phyloP scores from a whole-genome alignment of 1,284 basidiomycete species.

The Trichosporon asahii region DNA sequence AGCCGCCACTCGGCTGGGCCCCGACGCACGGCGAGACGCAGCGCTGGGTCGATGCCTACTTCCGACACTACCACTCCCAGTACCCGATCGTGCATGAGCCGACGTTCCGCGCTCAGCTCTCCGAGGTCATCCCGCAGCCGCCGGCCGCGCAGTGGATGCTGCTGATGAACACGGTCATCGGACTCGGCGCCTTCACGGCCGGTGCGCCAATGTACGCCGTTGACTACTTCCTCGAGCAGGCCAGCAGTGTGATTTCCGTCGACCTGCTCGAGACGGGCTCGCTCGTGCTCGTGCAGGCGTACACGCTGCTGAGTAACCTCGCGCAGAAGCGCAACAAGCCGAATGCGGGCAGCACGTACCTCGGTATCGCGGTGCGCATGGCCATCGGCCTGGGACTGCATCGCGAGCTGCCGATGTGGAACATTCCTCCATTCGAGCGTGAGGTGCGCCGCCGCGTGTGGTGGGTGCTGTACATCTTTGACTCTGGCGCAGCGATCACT shows the following conservation, averaged over 20 bases:
- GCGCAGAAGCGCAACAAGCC: conserved; percentile 34
- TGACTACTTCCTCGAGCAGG: conserved; percentile 28
- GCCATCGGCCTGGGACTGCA: conserved; percentile 37
- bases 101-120: conserved; percentile 32
- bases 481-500: conserved; percentile 30
- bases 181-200: conserved; percentile 31
- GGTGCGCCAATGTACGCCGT: conserved; percentile 25
- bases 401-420: conserved; percentile 29
- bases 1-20: not conserved
- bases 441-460: conserved; percentile 34
- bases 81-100: conserved; percentile 36
- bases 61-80: conserved; percentile 30
- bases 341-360: conserved; percentile 29
- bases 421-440: conserved; percentile 32
- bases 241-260: conserved; percentile 18
- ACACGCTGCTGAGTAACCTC: conserved; percentile 31
- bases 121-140: conserved; percentile 28
- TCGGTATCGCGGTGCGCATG: conserved; percentile 37
- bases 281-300: conserved; percentile 32
- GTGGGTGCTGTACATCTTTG: conserved; percentile 35
- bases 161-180: conserved; percentile 26
- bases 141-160: conserved; percentile 26
- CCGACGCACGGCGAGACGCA: conserved; percentile 7
- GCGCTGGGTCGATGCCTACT: conserved; percentile 30
- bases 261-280: conserved; percentile 30